Conservation (phyloP, 164 flowering plant genomes). For the Nymphaea thermarum region DNA sequence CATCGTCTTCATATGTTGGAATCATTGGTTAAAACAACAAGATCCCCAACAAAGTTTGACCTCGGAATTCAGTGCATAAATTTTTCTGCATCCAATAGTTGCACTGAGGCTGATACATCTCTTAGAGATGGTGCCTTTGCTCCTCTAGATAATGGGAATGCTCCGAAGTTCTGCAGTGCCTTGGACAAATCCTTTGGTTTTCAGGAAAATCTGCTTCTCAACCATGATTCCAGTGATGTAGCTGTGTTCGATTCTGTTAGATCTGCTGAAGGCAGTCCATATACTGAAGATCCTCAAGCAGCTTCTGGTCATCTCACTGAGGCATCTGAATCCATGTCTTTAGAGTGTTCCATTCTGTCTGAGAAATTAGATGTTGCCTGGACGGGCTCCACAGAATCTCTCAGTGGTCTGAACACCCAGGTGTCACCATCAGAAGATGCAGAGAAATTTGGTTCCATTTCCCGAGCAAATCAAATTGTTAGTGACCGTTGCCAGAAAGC, state of each 20-base stretch:
- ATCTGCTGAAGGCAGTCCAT: background rate
- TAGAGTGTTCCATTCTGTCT: slow-evolving; percentile 52
- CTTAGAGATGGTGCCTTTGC: background rate
- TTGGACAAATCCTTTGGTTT: background rate
- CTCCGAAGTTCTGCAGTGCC: background rate
- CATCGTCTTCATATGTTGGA: slow-evolving; percentile 49
- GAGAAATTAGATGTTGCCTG: slow-evolving; percentile 88
- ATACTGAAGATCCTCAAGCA: background rate
- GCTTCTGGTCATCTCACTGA: background rate
- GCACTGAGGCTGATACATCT: background rate
- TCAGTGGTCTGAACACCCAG: slow-evolving; percentile 13
- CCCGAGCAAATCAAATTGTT: slow-evolving; percentile 18
- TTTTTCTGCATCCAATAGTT: background rate
- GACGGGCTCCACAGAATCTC: slow-evolving; percentile 34
- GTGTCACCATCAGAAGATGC: slow-evolving; percentile 13
- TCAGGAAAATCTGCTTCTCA: slow-evolving; percentile 3
- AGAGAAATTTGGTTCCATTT: slow-evolving; percentile 13
- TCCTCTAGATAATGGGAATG: background rate
- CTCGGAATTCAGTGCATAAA: background rate
- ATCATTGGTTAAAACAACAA: slow-evolving; percentile 31
- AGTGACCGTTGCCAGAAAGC: slow-evolving; percentile 28
- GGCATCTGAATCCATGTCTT: slow-evolving; percentile 18
- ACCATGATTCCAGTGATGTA: background rate
- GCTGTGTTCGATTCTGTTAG: background rate
- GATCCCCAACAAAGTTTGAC: slow-evolving; percentile 4